These are phyloP conservation scores for Nemania sp. DNA, from an alignment of 2,329 filamentous ascomycete species.

Conservation along the genomic window DNA sequence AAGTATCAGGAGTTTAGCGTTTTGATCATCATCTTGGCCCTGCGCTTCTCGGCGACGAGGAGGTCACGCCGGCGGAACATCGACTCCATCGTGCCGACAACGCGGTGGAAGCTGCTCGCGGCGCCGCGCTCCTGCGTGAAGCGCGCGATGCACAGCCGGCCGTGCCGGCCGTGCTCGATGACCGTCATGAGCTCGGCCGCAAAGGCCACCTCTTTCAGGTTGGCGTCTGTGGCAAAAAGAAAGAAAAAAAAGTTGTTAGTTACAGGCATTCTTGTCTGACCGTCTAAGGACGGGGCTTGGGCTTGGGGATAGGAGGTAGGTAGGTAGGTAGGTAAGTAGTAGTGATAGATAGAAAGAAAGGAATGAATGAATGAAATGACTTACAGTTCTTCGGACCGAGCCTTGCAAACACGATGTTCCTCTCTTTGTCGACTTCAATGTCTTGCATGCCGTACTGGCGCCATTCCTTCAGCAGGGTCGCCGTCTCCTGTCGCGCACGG, in stretches of 20 bases:
- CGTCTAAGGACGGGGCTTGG: neutral
- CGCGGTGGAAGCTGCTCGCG: constrained; percentile 82
- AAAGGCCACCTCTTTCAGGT: constrained; percentile 86
- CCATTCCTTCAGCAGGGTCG: constrained; percentile 77
- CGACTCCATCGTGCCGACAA: constrained; percentile 74
- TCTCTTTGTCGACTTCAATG: constrained; percentile 75
- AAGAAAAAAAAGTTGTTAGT: constrained; percentile 16
- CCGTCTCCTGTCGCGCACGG: constrained; percentile 77
- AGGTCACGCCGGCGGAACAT: constrained; percentile 68
- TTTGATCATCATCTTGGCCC: constrained; percentile 74
- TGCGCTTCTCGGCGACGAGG: constrained; percentile 68
- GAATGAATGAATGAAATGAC: constrained; percentile 39
- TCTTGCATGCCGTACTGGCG: constrained; percentile 78
- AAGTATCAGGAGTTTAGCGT: constrained; percentile 56
- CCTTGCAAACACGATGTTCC: constrained; percentile 77
- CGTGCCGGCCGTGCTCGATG: constrained; percentile 79
- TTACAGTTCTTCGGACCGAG: constrained; percentile 79
- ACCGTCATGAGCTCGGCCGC: constrained; percentile 86
- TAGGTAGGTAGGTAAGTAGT: too few species aligned
- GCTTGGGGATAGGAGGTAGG: too few species aligned
- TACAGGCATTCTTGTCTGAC: neutral
- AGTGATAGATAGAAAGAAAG: too few species aligned
- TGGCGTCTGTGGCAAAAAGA: constrained; percentile 59
- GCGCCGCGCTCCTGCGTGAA: constrained; percentile 93
- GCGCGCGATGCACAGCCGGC: constrained; percentile 76